These are phyloP conservation scores for Petunia secreta DNA, from an alignment of 257 asterid species.

Conservation along the genomic window DNA sequence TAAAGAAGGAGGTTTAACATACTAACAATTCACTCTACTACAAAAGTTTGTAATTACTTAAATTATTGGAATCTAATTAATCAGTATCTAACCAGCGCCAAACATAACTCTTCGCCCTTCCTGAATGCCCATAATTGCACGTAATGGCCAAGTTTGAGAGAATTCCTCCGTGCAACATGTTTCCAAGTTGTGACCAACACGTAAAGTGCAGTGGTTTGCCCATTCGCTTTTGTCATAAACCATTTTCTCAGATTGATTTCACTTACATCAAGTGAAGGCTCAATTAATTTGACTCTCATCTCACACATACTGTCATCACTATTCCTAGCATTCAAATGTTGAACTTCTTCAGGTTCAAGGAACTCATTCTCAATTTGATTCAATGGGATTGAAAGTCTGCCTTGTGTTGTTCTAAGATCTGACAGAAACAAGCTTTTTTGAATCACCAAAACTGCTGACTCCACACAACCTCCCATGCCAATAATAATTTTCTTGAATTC, in stretches of 20 bases:
- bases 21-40: too few relatives aligned
- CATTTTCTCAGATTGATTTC: conserved; percentile 9
- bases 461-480: neutral
- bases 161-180: neutral
- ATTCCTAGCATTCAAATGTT: neutral
- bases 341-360: conserved; percentile 9
- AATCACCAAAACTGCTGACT: neutral
- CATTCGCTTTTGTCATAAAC: conserved; percentile 1
- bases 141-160: neutral
- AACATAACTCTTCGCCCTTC: neutral
- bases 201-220: conserved; percentile 13
- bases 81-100: conserved; percentile 2
- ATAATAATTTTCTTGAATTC: neutral
- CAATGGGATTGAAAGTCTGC: conserved; percentile 1
- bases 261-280: neutral
- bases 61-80: too few relatives aligned
- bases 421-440: neutral
- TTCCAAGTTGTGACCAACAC: conserved; percentile 25
- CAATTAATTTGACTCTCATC: neutral
- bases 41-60: too few relatives aligned
- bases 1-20: too few relatives aligned
- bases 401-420: neutral
- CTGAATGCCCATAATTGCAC: conserved; percentile 26
- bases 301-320: neutral
- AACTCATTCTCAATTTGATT: neutral